phyloP scores from a whole-genome alignment of 176 grass and related monocot genomes.

The Carex kokanica region DNA sequence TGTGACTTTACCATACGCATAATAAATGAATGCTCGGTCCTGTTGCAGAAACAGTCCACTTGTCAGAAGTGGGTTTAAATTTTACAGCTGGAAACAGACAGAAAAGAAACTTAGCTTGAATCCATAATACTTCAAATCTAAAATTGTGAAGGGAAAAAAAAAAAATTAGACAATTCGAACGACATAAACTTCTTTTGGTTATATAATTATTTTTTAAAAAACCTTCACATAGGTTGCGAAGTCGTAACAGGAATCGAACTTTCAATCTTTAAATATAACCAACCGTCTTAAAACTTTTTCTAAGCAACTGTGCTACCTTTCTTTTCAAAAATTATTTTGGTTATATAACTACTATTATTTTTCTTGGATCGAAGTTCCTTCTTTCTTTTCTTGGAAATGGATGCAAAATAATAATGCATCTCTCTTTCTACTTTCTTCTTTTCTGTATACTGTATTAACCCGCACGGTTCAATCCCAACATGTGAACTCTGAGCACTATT shows the following conservation, averaged over 20 bases:
- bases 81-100: background rate
- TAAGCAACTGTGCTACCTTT: no score
- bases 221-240: no score
- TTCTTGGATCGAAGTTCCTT: background rate
- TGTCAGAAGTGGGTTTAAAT: no score
- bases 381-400: slow-evolving; percentile 5
- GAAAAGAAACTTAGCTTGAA: background rate
- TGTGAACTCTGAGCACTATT: slow-evolving; percentile 29
- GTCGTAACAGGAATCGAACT: no score
- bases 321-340: background rate
- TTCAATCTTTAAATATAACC: no score
- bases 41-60: no score
- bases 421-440: background rate
- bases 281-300: no score
- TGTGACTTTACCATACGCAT: no score
- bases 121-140: background rate
- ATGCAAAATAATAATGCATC: background rate
- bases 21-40: no score
- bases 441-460: slow-evolving; percentile 12
- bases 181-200: no score
- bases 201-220: no score
- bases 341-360: background rate
- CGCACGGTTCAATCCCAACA: slow-evolving; percentile 20
- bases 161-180: background rate
- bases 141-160: background rate